Evolutionary conservation across 1,284 basidiomycete genomes (phyloP).

Genomic region (Flammula alnicola): DNA sequence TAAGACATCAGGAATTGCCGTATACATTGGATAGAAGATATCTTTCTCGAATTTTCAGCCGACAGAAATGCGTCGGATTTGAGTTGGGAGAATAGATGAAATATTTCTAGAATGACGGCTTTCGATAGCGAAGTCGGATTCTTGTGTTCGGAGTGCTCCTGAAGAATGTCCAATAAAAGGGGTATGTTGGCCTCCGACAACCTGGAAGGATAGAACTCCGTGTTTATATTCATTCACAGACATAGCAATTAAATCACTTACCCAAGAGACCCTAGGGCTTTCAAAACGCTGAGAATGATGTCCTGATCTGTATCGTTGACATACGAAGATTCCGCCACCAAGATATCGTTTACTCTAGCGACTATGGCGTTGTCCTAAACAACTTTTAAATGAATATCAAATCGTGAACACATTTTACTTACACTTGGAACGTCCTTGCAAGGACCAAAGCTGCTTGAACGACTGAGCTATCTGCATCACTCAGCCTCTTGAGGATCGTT

Average conservation of each 20-base stretch:
- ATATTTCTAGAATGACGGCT: conserved; percentile 55
- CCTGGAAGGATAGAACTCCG: conserved; percentile 10
- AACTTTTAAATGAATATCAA: conserved; percentile 1
- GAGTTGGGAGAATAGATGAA: conserved; percentile 47
- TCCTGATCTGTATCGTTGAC: conserved; percentile 11
- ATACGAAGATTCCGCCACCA: conserved; percentile 17
- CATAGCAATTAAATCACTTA: conserved; percentile 21
- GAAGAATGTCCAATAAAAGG: conserved; percentile 47
- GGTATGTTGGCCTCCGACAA: conserved; percentile 35
- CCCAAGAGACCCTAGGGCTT: conserved; percentile 21
- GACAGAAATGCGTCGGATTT: conserved; percentile 34
- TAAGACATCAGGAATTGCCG: conserved; percentile 59
- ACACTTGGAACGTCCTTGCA: conserved; percentile 20
- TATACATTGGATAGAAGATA: conserved; percentile 52
- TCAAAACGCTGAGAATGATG: conserved; percentile 19
- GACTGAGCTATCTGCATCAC: conserved; percentile 53
- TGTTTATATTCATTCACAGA: too few species aligned
- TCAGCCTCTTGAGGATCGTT: conserved; percentile 48
- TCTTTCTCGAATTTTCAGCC: conserved; percentile 26
- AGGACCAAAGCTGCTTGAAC: conserved; percentile 52
- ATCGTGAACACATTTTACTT: not conserved
- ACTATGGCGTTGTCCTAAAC: conserved; percentile 16
- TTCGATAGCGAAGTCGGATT: conserved; percentile 10
- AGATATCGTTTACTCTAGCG: conserved; percentile 17
- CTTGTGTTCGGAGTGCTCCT: conserved; percentile 10